Percentiles rank a stretch among this genome's conserved stretches.
phyloP scores from a whole-genome alignment of 306 rosid species.

The Acacia acuminata region DNA sequence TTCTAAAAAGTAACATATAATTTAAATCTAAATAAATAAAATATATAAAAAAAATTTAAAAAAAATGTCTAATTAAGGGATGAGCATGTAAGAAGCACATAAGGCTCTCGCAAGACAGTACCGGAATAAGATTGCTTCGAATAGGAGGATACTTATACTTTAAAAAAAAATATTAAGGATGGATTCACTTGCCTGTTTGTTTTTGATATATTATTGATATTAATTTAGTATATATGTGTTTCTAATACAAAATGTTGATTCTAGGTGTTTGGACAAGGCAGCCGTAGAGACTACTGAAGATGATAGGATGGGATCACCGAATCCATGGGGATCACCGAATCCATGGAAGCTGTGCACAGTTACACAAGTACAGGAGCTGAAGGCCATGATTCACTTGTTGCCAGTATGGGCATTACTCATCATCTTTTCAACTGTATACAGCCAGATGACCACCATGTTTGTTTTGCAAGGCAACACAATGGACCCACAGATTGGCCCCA shows the following conservation, averaged over 20 bases:
- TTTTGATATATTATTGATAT: not conserved
- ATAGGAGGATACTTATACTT: too few species aligned
- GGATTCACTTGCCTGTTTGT: not conserved
- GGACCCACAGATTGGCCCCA: slow-evolving; percentile 75
- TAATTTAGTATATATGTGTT: not conserved
- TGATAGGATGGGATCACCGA: slow-evolving; percentile 28
- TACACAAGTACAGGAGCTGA: slow-evolving; percentile 88
- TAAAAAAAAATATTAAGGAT: too few species aligned
- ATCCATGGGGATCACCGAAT: slow-evolving; percentile 30
- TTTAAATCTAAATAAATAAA: too few species aligned
- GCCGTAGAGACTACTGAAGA: slow-evolving; percentile 52
- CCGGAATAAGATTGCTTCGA: too few species aligned
- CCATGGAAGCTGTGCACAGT: slow-evolving; percentile 85
- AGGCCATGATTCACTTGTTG: slow-evolving; percentile 58
- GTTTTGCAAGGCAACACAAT: slow-evolving; percentile 83
- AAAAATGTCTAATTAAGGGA: too few species aligned
- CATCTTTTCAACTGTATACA: slow-evolving; percentile 68
- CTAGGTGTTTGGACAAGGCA: slow-evolving; percentile 82
- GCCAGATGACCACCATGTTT: slow-evolving; percentile 91
- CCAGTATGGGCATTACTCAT: slow-evolving; percentile 89
- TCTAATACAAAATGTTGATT: slow-evolving; percentile 5
- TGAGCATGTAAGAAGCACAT: too few species aligned
- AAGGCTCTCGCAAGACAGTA: too few species aligned
- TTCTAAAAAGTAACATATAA: too few species aligned
- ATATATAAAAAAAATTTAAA: too few species aligned